Base-by-base conservation (phyloP, 1,139 yeast genomes). In the Zygosaccharomyces pseudobailii region DNA sequence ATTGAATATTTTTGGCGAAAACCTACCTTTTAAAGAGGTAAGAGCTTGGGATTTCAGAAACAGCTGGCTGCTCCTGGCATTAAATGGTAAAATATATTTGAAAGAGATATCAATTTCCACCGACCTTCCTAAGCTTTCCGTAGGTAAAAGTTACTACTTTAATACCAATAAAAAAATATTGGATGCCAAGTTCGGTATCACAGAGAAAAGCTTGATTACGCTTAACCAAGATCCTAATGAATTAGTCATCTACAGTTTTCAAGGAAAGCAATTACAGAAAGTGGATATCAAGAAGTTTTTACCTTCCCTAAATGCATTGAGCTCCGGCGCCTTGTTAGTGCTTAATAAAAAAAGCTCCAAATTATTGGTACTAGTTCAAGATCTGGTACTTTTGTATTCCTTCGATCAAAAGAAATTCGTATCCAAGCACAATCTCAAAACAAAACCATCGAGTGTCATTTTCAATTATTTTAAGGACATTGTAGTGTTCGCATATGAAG, bases 341-440 rank as follows among this genome's bases (percentile, higher is more conserved):
- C 48, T 63, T 34, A 62, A 63, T 46, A 61, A 62, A 47, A 59
- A 57, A 35, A 61, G 58, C 17, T 62, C 67, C 9, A 63, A 62
- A 47, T 36, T 63, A 22, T 42, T 63, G 27, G 52, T 64, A 6
- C 61, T 57, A 46, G 35, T 62, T 19, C 54, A 52, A 21, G 54
- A 54, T 22, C 50, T 48, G 23, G 33, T 63, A 2, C 37, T 62
- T 2, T 47, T 61, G 4, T 64, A 64, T 47, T 63, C 67, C 2
- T 63, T 63, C 42, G 67, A 63, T 45, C 63, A 61, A 35, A 62
- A 57, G 49, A 55, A 56, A 42, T 53, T 59, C 3, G 43, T 59
- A 3, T 40, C 55, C 8, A 55, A 57, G 38, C 47, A 50, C 20
- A 50, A 46, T 3, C 45, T 61, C 21, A 45, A 47, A 1, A 43